These are phyloP conservation scores for Cantharellus anzutake DNA, from an alignment of 768 basidiomycete species.

Conservation along the genomic window DNA sequence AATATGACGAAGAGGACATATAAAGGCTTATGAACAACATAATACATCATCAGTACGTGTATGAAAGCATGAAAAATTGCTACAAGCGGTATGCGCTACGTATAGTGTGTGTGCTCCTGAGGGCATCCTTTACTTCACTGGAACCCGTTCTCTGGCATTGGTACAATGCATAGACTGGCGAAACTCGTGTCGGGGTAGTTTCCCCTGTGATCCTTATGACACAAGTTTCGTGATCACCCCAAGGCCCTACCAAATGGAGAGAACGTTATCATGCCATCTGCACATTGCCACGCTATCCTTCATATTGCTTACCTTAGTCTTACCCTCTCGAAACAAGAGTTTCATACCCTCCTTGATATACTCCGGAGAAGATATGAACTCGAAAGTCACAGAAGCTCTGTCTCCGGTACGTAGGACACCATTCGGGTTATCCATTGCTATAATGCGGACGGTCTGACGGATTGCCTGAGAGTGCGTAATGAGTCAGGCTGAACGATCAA, in stretches of 20 bases:
- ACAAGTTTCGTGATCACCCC: constrained; percentile 14
- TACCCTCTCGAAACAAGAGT: constrained; percentile 83
- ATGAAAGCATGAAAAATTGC: not conserved
- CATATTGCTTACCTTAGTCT: constrained; percentile 52
- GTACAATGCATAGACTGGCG: not conserved
- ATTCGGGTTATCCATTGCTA: constrained; percentile 81
- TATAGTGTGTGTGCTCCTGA: too few species aligned
- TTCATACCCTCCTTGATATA: constrained; percentile 89
- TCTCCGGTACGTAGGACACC: constrained; percentile 87
- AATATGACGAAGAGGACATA: not conserved
- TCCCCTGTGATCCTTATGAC: not conserved
- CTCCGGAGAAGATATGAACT: constrained; percentile 85
- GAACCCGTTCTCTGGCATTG: too few species aligned
- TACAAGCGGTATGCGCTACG: too few species aligned
- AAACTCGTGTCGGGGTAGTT: not conserved
- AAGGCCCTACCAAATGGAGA: constrained; percentile 7
- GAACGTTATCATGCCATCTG: not conserved
- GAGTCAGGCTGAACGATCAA: not conserved
- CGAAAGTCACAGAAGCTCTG: constrained; percentile 81
- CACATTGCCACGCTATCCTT: not conserved
- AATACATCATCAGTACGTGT: not conserved
- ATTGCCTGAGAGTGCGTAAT: constrained; percentile 36
- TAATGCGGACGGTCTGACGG: constrained; percentile 78
- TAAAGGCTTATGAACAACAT: not conserved
- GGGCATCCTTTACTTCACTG: too few species aligned